A percentile compares a stretch with the other conserved stretches of the same genome.
Conservation (phyloP, 495 filamentous ascomycete species). For the Neurospora terricola region DNA sequence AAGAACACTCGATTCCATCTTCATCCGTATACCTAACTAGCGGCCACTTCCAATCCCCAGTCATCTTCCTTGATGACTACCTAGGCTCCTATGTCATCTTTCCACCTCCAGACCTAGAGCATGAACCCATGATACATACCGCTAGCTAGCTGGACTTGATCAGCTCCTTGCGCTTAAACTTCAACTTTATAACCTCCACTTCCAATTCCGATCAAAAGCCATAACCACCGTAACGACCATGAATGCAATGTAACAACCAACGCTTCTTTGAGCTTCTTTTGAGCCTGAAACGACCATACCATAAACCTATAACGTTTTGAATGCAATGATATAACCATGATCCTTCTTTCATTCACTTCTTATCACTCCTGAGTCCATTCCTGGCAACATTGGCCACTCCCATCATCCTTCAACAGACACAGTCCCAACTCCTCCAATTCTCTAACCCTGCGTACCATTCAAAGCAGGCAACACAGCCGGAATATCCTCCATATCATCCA, state of each 20-base stretch:
- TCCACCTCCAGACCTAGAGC: too few species aligned
- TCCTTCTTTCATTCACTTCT: neutral
- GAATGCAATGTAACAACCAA: neutral
- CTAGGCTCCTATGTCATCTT: neutral
- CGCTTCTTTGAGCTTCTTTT: neutral
- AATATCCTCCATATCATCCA: constrained; percentile 28
- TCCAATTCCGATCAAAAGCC: neutral
- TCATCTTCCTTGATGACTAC: neutral
- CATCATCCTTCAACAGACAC: neutral
- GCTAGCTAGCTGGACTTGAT: neutral
- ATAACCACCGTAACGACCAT: neutral
- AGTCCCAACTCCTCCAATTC: too few species aligned
- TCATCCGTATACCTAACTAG: neutral
- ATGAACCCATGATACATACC: neutral
- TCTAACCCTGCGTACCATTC: neutral
- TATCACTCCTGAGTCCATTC: neutral
- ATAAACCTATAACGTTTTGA: neutral
- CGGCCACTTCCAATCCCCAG: too few species aligned
- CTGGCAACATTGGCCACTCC: neutral
- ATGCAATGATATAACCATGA: neutral
- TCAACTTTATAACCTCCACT: neutral
- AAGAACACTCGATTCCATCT: neutral
- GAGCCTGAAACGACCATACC: neutral
- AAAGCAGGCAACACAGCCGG: constrained; percentile 12
- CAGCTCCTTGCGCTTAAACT: neutral